Base-by-base conservation (phyloP, 495 filamentous ascomycete species). In the Beverwykella pulmonaria region DNA sequence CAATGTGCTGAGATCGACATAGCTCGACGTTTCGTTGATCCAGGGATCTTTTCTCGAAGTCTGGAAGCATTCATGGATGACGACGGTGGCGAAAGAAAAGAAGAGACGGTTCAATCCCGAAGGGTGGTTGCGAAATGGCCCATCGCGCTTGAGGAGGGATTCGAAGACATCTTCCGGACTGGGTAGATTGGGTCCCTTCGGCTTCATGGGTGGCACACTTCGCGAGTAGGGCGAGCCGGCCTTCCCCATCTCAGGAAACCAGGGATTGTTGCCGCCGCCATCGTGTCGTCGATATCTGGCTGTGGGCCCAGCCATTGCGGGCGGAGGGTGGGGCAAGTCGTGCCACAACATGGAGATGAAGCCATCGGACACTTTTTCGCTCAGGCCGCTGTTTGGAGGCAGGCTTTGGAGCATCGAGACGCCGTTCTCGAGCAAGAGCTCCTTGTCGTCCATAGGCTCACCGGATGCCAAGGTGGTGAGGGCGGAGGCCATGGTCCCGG, bases 161-260 rank as follows among this genome's bases (percentile, higher is more conserved):
- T 75, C 73, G 20, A 52, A 75, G 3, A 75, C 73, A 29, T 65
- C 63, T 53, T 75, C 70, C 3, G 59, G 50, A 44, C 73, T 69
- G 15, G 73, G 73, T 9, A 75, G 59, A 36, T 67, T 71, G 12
- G 67, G 67, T 15, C 73, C 73, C 63, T 75, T 73, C 9, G 73
- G 63, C 60, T 72, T 73, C 41, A 65, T 47, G 1, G 73, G 73
- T 1, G 73, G 70, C n/a, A 75, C 73, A 49, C 53, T 75, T 27
- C 70, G 56, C 8, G 63, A 39, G 49, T 75, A 75, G 0, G 76
- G 72, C 0, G 73, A 71, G 2, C 77, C 76, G 20, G 82, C 82
- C 68, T 76, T 77, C 48, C 82, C 82, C 47, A 84, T 76, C 34
- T 82, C 67, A 0, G 81, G 80, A 39, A 71, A 22, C 73, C 73